Evolutionary conservation across 2,329 filamentous ascomycete genomes (phyloP).

Genomic region (Lecanicillium sp.): DNA sequence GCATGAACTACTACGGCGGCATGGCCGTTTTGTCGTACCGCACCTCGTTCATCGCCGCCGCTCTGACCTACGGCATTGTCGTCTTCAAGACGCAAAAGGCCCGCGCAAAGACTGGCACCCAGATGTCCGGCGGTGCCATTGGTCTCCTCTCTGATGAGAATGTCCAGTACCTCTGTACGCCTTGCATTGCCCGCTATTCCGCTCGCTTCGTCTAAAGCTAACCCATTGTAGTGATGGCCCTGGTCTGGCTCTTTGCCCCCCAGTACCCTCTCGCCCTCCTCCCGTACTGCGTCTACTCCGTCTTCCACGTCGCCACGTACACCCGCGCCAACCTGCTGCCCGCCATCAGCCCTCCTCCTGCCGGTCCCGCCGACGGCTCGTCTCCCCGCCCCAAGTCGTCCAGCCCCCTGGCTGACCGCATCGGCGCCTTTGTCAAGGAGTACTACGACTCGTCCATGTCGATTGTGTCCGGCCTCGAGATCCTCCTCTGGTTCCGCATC

Average conservation of each 20-base stretch:
- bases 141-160: conserved; percentile 83
- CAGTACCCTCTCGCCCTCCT: conserved; percentile 87
- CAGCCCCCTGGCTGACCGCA: conserved; percentile 67
- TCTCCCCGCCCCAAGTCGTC: conserved; percentile 43
- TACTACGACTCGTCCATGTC: conserved; percentile 98
- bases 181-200: background rate
- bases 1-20: conserved; percentile 76
- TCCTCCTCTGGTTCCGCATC: conserved; percentile 78
- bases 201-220: conserved; percentile 10
- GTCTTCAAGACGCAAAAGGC: conserved; percentile 96
- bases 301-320: conserved; percentile 98
- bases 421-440: conserved; percentile 91
- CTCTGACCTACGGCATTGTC: conserved; percentile 92
- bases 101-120: conserved; percentile 65
- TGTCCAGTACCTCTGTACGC: conserved; percentile 89
- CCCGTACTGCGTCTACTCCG: conserved; percentile 91
- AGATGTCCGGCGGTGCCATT: conserved; percentile 50
- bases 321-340: conserved; percentile 89
- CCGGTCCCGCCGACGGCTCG: conserved; percentile 44
- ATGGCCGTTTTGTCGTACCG: conserved; percentile 83
- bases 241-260: conserved; percentile 88
- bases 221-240: conserved; percentile 64
- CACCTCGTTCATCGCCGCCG: conserved; percentile 80
- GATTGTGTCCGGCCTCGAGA: conserved; percentile 81
- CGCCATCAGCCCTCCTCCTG: conserved; percentile 63